A percentile compares a stretch with the other conserved stretches of the same genome.
phyloP scores from a whole-genome alignment of 371 early-diverging fungal genomes.

The Rhizopus stolonifer region DNA sequence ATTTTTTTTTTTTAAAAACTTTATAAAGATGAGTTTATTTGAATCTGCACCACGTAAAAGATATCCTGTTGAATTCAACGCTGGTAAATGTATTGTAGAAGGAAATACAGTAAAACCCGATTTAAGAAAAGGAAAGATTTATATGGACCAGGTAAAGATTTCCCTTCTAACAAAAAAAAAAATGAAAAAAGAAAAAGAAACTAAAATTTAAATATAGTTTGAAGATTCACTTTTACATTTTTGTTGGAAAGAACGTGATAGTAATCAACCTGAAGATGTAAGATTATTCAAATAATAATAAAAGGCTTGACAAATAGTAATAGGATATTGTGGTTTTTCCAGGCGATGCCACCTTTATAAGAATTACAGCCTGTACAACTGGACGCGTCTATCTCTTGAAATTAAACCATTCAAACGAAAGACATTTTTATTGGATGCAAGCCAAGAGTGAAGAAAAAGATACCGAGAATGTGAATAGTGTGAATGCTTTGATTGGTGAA shows the following conservation, averaged over 20 bases:
- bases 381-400: constrained; percentile 74
- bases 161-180: too few relatives aligned
- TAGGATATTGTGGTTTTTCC: constrained; percentile 76
- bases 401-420: constrained; percentile 71
- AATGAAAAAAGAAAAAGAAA: too few relatives aligned
- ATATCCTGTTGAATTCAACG: constrained; percentile 70
- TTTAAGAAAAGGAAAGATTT: constrained; percentile 64
- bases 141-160: constrained; percentile 51
- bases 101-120: constrained; percentile 70
- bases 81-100: constrained; percentile 73
- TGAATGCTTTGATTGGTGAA: constrained; percentile 63
- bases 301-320: neutral
- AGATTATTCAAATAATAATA: constrained; percentile 6
- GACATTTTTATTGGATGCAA: constrained; percentile 85
- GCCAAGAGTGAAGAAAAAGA: constrained; percentile 59
- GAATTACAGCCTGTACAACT: constrained; percentile 65
- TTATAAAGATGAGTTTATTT: constrained; percentile 8
- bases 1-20: too few relatives aligned
- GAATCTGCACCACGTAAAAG: constrained; percentile 21
- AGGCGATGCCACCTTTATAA: constrained; percentile 69
- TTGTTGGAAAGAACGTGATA: constrained; percentile 70
- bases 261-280: constrained; percentile 57
- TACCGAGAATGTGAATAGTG: constrained; percentile 47
- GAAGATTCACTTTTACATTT: constrained; percentile 75
- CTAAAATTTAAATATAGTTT: constrained; percentile 26